These are phyloP conservation scores for Fusarium protoensiforme DNA, from an alignment of 2,329 filamentous ascomycete genomes.

Conservation along the genomic window DNA sequence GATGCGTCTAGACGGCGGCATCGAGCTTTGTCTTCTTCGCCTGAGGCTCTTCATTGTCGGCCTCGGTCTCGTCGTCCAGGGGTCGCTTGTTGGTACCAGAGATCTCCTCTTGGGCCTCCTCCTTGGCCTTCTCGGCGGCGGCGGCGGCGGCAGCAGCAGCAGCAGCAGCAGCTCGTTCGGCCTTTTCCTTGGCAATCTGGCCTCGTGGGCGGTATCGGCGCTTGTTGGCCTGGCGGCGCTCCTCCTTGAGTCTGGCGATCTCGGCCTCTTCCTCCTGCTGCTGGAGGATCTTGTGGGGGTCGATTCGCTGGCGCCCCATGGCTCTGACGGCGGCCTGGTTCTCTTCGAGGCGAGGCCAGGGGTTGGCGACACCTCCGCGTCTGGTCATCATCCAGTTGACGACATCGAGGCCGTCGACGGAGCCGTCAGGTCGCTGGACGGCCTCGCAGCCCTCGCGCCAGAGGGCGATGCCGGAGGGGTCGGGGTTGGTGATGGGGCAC, in stretches of 20 bases:
- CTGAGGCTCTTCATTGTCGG: neutral
- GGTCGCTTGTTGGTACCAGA: neutral
- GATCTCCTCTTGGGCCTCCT: neutral
- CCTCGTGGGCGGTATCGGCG: conserved; percentile 36
- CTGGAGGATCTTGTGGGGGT: conserved; percentile 21
- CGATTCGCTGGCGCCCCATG: conserved; percentile 33
- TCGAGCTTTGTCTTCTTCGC: neutral
- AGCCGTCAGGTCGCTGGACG: conserved; percentile 26
- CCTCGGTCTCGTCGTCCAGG: neutral
- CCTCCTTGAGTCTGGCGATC: conserved; percentile 24
- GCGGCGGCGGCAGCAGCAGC: conserved; percentile 15
- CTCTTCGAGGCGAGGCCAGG: conserved; percentile 35
- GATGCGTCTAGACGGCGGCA: neutral
- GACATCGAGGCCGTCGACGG: conserved; percentile 30
- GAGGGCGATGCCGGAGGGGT: conserved; percentile 9
- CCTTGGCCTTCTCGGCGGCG: neutral
- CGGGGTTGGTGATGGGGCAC: conserved; percentile 13
- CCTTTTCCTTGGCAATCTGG: conserved; percentile 31
- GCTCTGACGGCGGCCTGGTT: conserved; percentile 19
- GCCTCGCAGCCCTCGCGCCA: conserved; percentile 32
- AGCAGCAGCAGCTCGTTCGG: conserved; percentile 20
- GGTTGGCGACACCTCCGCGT: conserved; percentile 28
- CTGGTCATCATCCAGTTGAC: conserved; percentile 34
- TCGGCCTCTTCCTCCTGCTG: conserved; percentile 29
- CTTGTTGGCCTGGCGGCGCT: conserved; percentile 37